Evolutionary conservation across 345 rosid species (phyloP).

Genomic region (Eucalyptus curtisii): DNA sequence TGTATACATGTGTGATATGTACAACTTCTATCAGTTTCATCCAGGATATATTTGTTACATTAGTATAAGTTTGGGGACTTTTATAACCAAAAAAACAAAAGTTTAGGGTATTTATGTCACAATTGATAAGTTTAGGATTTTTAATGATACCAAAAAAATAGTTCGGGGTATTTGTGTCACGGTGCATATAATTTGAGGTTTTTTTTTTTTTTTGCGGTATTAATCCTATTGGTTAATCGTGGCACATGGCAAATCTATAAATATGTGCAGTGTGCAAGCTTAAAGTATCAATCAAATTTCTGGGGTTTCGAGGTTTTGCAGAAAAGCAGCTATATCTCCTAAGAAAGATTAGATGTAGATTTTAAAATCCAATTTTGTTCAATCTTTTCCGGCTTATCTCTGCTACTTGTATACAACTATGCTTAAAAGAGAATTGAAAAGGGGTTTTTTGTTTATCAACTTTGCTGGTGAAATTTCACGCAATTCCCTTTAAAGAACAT

Average conservation of each 20-base stretch:
- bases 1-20: no score
- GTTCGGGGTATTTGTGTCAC: no score
- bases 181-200: no score
- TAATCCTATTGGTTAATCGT: neutral
- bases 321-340: neutral
- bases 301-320: neutral
- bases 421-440: neutral
- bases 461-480: neutral
- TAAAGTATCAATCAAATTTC: neutral
- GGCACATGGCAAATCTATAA: neutral
- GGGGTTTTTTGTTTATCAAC: neutral
- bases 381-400: neutral
- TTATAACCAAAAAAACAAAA: no score
- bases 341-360: neutral
- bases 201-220: no score
- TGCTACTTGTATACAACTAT: neutral
- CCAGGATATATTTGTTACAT: no score
- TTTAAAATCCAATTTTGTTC: neutral
- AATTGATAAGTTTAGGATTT: no score
- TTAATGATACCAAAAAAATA: no score
- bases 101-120: no score
- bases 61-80: no score
- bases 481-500: neutral
- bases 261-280: neutral
- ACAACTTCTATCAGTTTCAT: no score